phyloP scores from a whole-genome alignment of 140 eudicot species.

The Cichorium intybus region DNA sequence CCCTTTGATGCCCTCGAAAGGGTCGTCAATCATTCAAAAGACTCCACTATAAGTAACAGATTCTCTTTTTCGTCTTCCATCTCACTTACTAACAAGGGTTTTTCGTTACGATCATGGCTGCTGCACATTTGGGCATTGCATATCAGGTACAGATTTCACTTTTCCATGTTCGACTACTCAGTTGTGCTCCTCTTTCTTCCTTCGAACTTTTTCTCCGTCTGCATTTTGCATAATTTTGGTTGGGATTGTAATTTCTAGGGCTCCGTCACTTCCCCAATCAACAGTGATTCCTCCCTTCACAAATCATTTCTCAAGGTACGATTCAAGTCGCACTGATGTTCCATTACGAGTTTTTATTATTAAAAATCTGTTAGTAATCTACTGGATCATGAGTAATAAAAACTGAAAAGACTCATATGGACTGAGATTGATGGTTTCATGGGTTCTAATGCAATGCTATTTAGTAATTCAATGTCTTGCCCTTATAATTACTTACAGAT shows the following conservation, averaged over 20 bases:
- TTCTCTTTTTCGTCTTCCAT: not conserved
- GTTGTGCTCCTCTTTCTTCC: no score
- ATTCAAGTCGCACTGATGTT: not conserved
- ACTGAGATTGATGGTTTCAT: not conserved
- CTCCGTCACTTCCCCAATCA: conserved; percentile 30
- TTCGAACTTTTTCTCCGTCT: not conserved
- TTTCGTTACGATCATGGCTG: conserved; percentile 19
- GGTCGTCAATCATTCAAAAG: conserved; percentile 6
- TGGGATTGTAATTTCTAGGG: conserved; percentile 28
- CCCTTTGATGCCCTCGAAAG: conserved; percentile 30
- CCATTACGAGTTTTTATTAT: not conserved
- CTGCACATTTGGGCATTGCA: conserved; percentile 23
- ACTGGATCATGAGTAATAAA: conserved; percentile 2
- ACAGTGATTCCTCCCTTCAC: conserved; percentile 32
- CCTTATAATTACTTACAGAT: no score
- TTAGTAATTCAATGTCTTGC: no score
- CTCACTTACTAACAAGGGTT: not conserved
- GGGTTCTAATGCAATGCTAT: no score
- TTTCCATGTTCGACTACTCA: not conserved
- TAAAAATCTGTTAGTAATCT: not conserved
- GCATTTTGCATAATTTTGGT: not conserved
- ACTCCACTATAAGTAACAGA: not conserved
- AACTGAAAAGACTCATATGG: not conserved
- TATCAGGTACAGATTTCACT: conserved; percentile 14
- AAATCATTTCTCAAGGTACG: conserved; percentile 47